Evolutionary conservation across 179 eudicot genomes (phyloP), one percentile per base, ranked within the genome.

Genomic region (Beta corolliflora): DNA sequence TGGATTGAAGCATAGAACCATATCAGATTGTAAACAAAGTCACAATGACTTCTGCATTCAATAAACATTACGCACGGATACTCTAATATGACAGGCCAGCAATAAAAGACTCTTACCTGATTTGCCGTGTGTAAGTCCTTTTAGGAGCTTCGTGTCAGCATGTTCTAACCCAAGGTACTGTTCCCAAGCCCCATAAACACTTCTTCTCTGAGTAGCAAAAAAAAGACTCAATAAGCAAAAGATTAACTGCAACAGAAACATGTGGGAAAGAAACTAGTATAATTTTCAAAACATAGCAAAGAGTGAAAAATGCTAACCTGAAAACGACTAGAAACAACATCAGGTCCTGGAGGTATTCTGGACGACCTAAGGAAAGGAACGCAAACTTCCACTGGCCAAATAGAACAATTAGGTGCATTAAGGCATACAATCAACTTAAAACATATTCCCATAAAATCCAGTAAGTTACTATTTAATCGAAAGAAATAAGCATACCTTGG

Each of bases 121-220:
- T 89, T 91, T 7, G 91, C 89, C 9, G n/a, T n/a, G 86, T 64
- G 81, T 88, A 82, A 46, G 89, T 80, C 83, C 92, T 86, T 86
- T 89, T 94, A 21, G 97, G 97, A 79, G 93, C 85, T 82, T n/a
- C n/a, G 84, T 91, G 80, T 90, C 97, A 53, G 92, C 75, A 80
- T 94, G 98, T 82, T 94, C 98, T 86, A 94, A 84, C 61, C 97
- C 98, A 81, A 94, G 98, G 88, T 91, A 94, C 71, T 91, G 94
- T 80, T 94, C 98, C 98, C 97, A 94, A 78, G 93, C 95, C 80
- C 95, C 95, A 86, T 93, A 92, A 54, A 91, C 90, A 83, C 92
- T 95, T 70, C 94, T 86, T 83, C 88, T 91, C 98, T 94, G 87
- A 71, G 31, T 3, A 18, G 19, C 55, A 50, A 9, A 73, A 59